phyloP scores from a whole-genome alignment of 495 filamentous ascomycete species.

The Xylaria nigripes region DNA sequence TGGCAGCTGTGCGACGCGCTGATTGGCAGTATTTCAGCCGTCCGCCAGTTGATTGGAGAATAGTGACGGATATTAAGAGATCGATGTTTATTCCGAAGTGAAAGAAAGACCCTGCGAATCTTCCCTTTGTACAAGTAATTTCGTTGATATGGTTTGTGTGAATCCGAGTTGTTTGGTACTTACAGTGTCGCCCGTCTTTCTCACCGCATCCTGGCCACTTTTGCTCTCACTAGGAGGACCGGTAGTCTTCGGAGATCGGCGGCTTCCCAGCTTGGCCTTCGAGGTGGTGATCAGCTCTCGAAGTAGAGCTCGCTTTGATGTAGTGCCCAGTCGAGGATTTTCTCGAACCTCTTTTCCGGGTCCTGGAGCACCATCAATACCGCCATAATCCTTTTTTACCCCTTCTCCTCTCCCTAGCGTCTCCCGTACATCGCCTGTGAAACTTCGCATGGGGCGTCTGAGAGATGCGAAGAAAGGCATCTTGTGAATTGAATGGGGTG shows the following conservation, averaged over 20 bases:
- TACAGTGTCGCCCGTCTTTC: conserved; percentile 1
- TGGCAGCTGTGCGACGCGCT: conserved; percentile 4
- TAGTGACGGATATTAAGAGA: background rate
- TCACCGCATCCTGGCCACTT: background rate
- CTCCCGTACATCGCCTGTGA: conserved; percentile 19
- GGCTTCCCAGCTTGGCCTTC: conserved; percentile 3
- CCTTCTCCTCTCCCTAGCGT: conserved; percentile 7
- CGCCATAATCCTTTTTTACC: background rate
- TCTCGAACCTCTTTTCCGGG: background rate
- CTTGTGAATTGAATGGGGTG: conserved; percentile 7
- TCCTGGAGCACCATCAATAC: background rate
- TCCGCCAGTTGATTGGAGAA: background rate
- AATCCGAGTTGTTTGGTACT: background rate
- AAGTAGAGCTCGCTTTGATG: conserved; percentile 9
- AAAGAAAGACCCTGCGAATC: too few relatives aligned
- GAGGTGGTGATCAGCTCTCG: conserved; percentile 7
- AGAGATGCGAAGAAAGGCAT: conserved; percentile 19
- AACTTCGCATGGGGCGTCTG: conserved; percentile 17
- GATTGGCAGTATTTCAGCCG: background rate
- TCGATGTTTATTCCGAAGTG: too few relatives aligned
- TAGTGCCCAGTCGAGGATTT: background rate
- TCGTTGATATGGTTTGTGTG: background rate
- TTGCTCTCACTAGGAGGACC: background rate
- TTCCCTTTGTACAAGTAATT: too few relatives aligned
- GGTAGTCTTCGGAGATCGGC: background rate